A percentile compares a stretch with the other conserved stretches of the same genome.
phyloP scores from a whole-genome alignment of 192 early-diverging fungal species.

The Gigaspora rosea region DNA sequence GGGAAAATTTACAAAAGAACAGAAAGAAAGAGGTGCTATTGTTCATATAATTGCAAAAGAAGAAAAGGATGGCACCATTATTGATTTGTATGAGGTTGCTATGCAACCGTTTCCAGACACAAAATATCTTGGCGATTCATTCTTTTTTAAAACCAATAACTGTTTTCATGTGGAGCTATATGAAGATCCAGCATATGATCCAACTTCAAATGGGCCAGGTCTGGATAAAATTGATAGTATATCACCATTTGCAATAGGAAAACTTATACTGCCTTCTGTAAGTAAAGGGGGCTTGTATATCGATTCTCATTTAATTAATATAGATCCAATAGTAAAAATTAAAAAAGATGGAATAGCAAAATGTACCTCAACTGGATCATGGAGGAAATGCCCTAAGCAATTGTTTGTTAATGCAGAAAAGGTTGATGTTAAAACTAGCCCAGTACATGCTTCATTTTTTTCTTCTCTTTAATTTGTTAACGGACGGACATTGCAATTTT shows the following conservation, averaged over 20 bases:
- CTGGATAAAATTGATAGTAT: neutral
- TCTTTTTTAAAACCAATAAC: neutral
- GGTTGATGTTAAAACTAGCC: too few relatives aligned
- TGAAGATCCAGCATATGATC: neutral
- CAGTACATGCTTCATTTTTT: too few relatives aligned
- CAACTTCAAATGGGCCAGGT: neutral
- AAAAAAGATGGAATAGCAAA: too few relatives aligned
- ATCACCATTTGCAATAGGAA: neutral
- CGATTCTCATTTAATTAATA: conserved; percentile 1
- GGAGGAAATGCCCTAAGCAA: too few relatives aligned
- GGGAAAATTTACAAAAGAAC: neutral
- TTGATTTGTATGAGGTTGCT: neutral
- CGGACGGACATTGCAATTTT: too few relatives aligned
- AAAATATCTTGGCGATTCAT: neutral
- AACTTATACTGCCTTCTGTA: neutral
- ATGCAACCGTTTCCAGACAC: neutral
- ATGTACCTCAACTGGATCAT: too few relatives aligned
- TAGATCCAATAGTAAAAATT: neutral
- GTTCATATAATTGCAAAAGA: neutral
- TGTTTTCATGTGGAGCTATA: neutral
- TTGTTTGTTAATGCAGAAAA: too few relatives aligned
- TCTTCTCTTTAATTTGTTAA: too few relatives aligned
- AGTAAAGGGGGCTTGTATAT: neutral
- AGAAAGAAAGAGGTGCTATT: neutral
- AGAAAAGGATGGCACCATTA: too few relatives aligned